These are phyloP conservation scores for Coniferiporia weirii DNA, from an alignment of 1,284 basidiomycete genomes.

Conservation along the genomic window DNA sequence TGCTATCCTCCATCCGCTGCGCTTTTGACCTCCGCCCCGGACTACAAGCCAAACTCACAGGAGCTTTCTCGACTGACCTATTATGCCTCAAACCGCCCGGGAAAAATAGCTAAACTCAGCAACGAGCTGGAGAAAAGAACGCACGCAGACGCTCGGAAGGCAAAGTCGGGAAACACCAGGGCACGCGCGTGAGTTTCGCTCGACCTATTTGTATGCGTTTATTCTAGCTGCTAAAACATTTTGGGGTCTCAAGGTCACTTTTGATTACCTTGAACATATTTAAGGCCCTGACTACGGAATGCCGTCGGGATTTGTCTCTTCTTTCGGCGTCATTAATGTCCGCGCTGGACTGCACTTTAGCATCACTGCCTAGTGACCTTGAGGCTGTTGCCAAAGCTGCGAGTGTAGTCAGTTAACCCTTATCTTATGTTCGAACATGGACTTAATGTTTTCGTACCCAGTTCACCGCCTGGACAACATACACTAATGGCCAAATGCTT, in stretches of 20 bases:
- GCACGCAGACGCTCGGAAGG: slow-evolving; percentile 61
- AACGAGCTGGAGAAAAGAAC: slow-evolving; percentile 80
- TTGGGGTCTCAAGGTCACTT: slow-evolving; percentile 53
- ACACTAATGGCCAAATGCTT: slow-evolving; percentile 78
- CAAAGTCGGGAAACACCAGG: slow-evolving; percentile 67
- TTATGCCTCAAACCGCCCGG: slow-evolving; percentile 86
- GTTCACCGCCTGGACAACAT: slow-evolving; percentile 93
- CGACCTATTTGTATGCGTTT: slow-evolving; percentile 5
- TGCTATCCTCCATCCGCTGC: slow-evolving; percentile 88
- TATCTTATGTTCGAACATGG: not conserved
- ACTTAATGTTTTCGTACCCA: slow-evolving; percentile 27
- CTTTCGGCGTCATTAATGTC: slow-evolving; percentile 76
- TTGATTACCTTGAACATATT: slow-evolving; percentile 86
- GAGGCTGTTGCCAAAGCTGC: slow-evolving; percentile 84
- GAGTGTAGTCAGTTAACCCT: slow-evolving; percentile 54
- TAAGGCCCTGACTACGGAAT: slow-evolving; percentile 84
- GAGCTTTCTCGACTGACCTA: slow-evolving; percentile 91
- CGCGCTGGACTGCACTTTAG: slow-evolving; percentile 66
- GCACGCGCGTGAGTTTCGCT: slow-evolving; percentile 66
- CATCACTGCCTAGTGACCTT: slow-evolving; percentile 64
- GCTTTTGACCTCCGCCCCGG: slow-evolving; percentile 69
- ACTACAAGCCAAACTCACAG: slow-evolving; percentile 83
- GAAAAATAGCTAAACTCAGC: slow-evolving; percentile 84
- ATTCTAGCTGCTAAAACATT: slow-evolving; percentile 7
- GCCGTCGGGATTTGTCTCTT: slow-evolving; percentile 80